phyloP scores from a whole-genome alignment of 306 rosid genomes.

The Vicia sativa region DNA sequence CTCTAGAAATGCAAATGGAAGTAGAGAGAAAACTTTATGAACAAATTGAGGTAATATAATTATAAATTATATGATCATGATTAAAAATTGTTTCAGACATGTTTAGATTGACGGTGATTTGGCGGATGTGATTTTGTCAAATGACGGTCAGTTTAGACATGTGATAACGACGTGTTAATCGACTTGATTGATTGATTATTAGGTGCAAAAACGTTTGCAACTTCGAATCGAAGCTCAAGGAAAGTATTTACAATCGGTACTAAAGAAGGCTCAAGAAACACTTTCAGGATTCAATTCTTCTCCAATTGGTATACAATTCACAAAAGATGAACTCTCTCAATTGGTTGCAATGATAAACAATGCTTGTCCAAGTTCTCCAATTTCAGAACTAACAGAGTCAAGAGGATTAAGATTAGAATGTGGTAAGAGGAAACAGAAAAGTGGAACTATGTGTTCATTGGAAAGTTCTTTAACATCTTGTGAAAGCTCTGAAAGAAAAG shows the following conservation, averaged over 20 bases:
- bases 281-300: conserved; percentile 69
- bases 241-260: conserved; percentile 81
- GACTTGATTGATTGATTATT: conserved; percentile 37
- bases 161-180: conserved; percentile 7
- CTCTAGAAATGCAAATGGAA: conserved; percentile 86
- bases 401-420: conserved; percentile 44
- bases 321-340: conserved; percentile 82
- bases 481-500: conserved; percentile 64
- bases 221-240: conserved; percentile 94
- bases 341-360: conserved; percentile 68
- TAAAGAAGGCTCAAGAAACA: conserved; percentile 81
- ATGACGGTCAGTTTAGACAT: neutral
- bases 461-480: conserved; percentile 91
- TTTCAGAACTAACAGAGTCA: conserved; percentile 76
- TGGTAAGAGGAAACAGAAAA: conserved; percentile 52
- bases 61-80: conserved; percentile 3
- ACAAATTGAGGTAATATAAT: conserved; percentile 72
- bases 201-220: conserved; percentile 93
- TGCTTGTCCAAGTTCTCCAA: conserved; percentile 65
- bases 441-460: conserved; percentile 66
- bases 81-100: neutral
- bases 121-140: neutral
- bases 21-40: conserved; percentile 76
- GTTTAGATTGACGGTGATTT: neutral
- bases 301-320: conserved; percentile 60